Percentiles rank a stretch among this genome's conserved stretches.
Evolutionary conservation across 2,329 filamentous ascomycete species (phyloP).

Genomic region (Tolypocladium sp.): DNA sequence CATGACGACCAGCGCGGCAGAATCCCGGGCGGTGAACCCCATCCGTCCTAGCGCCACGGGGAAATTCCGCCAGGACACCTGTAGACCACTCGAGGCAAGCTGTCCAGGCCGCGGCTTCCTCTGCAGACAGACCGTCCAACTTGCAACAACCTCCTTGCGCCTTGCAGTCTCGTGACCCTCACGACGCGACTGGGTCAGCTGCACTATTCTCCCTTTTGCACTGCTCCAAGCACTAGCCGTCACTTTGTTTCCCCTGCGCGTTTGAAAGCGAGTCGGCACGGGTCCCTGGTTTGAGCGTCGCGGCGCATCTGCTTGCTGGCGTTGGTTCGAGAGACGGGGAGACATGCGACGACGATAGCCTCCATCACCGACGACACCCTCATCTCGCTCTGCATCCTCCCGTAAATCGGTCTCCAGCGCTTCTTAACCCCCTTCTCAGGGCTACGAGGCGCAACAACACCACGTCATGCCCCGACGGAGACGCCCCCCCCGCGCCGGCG

Average conservation of each 20-base stretch:
- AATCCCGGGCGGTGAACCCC: not conserved
- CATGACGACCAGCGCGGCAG: not conserved
- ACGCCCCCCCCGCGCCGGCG: conserved; percentile 49
- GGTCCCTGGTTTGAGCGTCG: not conserved
- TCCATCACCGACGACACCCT: not conserved
- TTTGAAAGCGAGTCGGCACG: not conserved
- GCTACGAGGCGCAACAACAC: not conserved
- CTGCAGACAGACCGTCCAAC: not conserved
- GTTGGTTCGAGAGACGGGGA: not conserved
- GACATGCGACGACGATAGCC: not conserved
- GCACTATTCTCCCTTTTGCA: no score
- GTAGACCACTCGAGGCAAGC: not conserved
- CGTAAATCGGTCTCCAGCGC: no score
- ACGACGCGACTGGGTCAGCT: not conserved
- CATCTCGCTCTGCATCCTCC: no score
- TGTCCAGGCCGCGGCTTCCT: not conserved
- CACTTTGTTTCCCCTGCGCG: not conserved
- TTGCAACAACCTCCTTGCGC: not conserved
- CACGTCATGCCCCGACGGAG: conserved; percentile 42
- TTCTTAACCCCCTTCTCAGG: fast-evolving
- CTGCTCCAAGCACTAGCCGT: not conserved
- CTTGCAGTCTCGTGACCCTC: not conserved
- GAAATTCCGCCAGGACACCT: not conserved
- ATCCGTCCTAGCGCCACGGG: not conserved
- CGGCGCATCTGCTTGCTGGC: not conserved